phyloP scores from a whole-genome alignment of 345 rosid species.

The Murraya paniculata region DNA sequence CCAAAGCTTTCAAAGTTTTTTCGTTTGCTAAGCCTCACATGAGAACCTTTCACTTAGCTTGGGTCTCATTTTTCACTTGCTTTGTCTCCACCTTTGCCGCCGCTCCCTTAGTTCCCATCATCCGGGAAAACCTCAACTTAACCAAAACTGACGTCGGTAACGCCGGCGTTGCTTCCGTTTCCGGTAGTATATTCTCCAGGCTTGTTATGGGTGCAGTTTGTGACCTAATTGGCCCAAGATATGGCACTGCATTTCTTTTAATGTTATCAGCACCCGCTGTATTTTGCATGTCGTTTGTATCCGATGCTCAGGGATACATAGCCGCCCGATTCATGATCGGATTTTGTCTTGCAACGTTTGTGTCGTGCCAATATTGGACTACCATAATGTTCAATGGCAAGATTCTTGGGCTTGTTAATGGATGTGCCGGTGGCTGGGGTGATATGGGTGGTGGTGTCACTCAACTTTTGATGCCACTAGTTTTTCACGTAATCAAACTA shows the following conservation, averaged over 20 bases:
- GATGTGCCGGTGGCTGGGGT: conserved; percentile 95
- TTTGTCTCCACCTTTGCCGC: conserved; percentile 91
- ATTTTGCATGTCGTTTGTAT: conserved; percentile 82
- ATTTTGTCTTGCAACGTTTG: conserved; percentile 85
- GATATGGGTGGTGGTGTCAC: conserved; percentile 98
- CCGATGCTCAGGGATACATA: conserved; percentile 64
- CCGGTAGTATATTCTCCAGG: conserved; percentile 87
- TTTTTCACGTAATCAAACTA: conserved; percentile 53
- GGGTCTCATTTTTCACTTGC: conserved; percentile 88
- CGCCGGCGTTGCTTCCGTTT: conserved; percentile 90
- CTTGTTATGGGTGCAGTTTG: conserved; percentile 86
- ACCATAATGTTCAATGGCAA: conserved; percentile 87
- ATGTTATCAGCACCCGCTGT: conserved; percentile 82
- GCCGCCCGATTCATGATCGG: conserved; percentile 90
- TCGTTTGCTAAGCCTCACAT: conserved; percentile 84
- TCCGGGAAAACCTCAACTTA: conserved; percentile 77
- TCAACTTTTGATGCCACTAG: conserved; percentile 80
- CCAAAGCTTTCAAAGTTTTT: conserved; percentile 63
- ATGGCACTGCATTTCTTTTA: conserved; percentile 73
- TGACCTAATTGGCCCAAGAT: conserved; percentile 77
- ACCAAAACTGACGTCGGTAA: conserved; percentile 66
- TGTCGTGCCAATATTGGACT: conserved; percentile 95
- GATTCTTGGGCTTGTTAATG: conserved; percentile 80
- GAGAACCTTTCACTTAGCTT: conserved; percentile 85
- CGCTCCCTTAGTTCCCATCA: conserved; percentile 83